A percentile compares a stretch with the other conserved stretches of the same genome.
Conservation (phyloP, 2,329 filamentous ascomycete species). For the Xylaria sp. region DNA sequence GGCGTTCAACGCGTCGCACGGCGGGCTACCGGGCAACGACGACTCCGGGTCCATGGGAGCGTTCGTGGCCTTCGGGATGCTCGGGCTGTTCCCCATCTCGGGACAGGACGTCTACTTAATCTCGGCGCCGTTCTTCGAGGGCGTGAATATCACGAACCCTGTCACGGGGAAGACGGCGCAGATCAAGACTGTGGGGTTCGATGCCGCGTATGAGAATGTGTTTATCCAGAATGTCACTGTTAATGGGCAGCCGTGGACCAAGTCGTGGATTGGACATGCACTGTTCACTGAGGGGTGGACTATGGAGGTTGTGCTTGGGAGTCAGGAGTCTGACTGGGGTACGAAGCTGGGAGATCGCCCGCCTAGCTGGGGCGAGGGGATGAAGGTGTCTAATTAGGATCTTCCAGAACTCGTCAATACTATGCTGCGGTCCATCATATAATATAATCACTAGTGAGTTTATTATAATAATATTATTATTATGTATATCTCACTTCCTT, state of each 20-base stretch:
- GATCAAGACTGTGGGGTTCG: slow-evolving; percentile 67
- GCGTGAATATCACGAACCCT: slow-evolving; percentile 61
- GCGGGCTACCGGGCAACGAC: slow-evolving; percentile 71
- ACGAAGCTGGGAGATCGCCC: slow-evolving; percentile 63
- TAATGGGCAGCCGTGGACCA: slow-evolving; percentile 64
- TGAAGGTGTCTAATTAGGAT: not conserved
- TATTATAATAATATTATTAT: too few species aligned
- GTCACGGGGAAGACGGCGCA: slow-evolving; percentile 67
- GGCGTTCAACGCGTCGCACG: slow-evolving; percentile 66
- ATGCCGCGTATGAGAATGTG: slow-evolving; percentile 63
- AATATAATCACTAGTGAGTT: not conserved
- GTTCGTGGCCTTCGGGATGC: slow-evolving; percentile 68
- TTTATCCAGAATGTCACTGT: slow-evolving; percentile 69
- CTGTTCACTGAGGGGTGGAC: slow-evolving; percentile 68
- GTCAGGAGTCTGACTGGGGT: slow-evolving; percentile 72
- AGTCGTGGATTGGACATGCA: slow-evolving; percentile 70
- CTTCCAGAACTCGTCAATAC: too few species aligned
- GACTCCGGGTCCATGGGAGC: slow-evolving; percentile 73
- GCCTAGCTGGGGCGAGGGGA: slow-evolving; percentile 44
- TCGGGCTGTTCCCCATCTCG: slow-evolving; percentile 70
- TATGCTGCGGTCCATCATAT: not conserved
- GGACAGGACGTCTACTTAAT: slow-evolving; percentile 73
- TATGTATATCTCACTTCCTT: too few species aligned
- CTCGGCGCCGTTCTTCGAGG: slow-evolving; percentile 69
- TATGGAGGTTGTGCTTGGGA: slow-evolving; percentile 69